These are phyloP conservation scores for Wickerhamiella bombiphila DNA, from an alignment of 805 yeast genomes.

Conservation along the genomic window DNA sequence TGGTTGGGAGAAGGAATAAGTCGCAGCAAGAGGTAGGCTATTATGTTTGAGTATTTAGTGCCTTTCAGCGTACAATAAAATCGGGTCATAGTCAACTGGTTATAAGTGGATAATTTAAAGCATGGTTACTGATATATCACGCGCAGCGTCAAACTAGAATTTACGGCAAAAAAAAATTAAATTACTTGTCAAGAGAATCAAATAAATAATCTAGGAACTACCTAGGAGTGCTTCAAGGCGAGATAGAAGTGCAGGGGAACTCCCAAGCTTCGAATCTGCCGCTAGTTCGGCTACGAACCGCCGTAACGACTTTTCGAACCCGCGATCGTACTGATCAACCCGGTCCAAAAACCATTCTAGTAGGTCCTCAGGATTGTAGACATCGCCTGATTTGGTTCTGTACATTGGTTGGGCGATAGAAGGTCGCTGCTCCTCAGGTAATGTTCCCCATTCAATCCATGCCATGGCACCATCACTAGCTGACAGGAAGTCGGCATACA, in stretches of 20 bases:
- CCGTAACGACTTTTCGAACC: slow-evolving; percentile 25
- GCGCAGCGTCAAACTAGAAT: too few relatives aligned
- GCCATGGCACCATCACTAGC: slow-evolving; percentile 15
- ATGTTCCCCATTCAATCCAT: slow-evolving; percentile 19
- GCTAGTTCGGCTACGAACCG: slow-evolving; percentile 6
- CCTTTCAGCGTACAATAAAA: too few relatives aligned
- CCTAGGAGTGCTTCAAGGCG: neutral
- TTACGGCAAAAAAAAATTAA: neutral
- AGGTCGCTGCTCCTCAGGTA: slow-evolving; percentile 8
- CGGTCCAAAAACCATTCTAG: slow-evolving; percentile 18
- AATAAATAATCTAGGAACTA: neutral
- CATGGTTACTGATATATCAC: too few relatives aligned
- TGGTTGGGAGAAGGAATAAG: too few relatives aligned
- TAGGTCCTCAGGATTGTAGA: slow-evolving; percentile 15
- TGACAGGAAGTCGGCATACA: slow-evolving; percentile 18
- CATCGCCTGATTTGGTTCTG: slow-evolving; percentile 14
- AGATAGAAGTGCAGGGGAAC: neutral
- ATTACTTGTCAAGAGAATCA: neutral
- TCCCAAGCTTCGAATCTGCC: neutral
- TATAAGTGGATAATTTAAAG: too few relatives aligned
- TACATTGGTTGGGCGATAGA: slow-evolving; percentile 9
- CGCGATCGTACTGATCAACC: slow-evolving; percentile 21
- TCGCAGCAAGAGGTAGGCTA: too few relatives aligned
- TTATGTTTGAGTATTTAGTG: too few relatives aligned
- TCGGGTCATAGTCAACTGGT: too few relatives aligned